These are phyloP conservation scores for Alisma plantagoaquatica DNA, from an alignment of 106 monocot genomes.

Conservation along the genomic window DNA sequence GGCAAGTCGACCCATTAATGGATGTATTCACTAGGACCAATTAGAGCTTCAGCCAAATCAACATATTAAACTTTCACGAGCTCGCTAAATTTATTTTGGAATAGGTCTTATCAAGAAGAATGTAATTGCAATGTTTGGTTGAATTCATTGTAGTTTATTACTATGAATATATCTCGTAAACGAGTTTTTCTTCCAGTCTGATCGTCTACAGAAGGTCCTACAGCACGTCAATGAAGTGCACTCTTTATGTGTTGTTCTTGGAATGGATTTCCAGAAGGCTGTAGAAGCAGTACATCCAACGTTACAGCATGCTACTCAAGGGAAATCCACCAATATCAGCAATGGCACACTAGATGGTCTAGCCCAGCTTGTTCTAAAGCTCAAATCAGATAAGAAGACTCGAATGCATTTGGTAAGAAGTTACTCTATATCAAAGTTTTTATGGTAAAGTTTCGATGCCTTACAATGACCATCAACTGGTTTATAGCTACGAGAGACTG, in stretches of 20 bases:
- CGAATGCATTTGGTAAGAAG: slow-evolving; percentile 55
- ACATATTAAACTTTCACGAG: too few relatives aligned
- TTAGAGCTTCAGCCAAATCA: too few relatives aligned
- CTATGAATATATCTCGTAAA: too few relatives aligned
- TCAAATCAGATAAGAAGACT: slow-evolving; percentile 55
- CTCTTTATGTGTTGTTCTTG: slow-evolving; percentile 66
- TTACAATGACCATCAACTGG: too few relatives aligned
- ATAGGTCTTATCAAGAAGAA: too few relatives aligned
- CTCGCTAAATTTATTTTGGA: too few relatives aligned
- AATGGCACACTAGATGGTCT: slow-evolving; percentile 61
- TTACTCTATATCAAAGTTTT: too few relatives aligned
- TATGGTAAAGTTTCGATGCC: too few relatives aligned
- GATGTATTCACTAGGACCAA: too few relatives aligned
- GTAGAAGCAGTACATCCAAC: slow-evolving; percentile 82
- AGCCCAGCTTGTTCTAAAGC: slow-evolving; percentile 30
- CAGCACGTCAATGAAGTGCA: slow-evolving; percentile 77
- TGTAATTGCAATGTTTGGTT: too few relatives aligned
- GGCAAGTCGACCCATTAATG: too few relatives aligned
- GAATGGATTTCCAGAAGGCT: slow-evolving; percentile 58
- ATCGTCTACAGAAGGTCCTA: slow-evolving; percentile 63
- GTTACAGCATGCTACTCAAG: slow-evolving; percentile 40
- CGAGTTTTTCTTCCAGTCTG: slow-evolving; percentile 39
- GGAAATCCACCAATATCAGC: slow-evolving; percentile 54
- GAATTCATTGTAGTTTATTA: too few relatives aligned
- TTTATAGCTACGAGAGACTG: slow-evolving; percentile 60